These are phyloP conservation scores for Agrocybe praecox DNA, from an alignment of 768 basidiomycete genomes.

Conservation along the genomic window DNA sequence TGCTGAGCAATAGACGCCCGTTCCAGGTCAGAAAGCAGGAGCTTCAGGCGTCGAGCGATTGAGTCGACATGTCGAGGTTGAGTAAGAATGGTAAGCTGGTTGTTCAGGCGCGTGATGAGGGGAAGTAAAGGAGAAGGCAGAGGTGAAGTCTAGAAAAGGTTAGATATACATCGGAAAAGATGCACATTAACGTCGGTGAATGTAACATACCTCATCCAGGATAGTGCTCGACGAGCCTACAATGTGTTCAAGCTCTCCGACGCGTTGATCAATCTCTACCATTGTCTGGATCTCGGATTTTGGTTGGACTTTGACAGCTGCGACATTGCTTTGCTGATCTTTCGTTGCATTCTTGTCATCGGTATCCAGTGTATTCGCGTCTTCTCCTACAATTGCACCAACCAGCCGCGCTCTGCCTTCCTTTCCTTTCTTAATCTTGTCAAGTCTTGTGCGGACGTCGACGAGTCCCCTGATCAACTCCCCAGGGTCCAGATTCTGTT, in stretches of 20 bases:
- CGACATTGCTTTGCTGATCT: slow-evolving; percentile 6
- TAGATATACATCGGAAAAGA: neutral
- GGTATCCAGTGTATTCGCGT: slow-evolving; percentile 12
- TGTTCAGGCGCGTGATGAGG: slow-evolving; percentile 78
- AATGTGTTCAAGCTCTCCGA: slow-evolving; percentile 81
- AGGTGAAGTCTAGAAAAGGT: slow-evolving; percentile 56
- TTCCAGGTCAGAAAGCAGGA: slow-evolving; percentile 91
- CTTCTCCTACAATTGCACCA: slow-evolving; percentile 52
- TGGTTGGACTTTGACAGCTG: slow-evolving; percentile 19
- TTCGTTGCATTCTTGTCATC: slow-evolving; percentile 18
- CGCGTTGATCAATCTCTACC: slow-evolving; percentile 79
- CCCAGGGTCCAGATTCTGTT: slow-evolving; percentile 67
- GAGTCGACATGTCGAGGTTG: slow-evolving; percentile 97
- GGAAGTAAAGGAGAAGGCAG: slow-evolving; percentile 83
- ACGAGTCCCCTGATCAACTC: slow-evolving; percentile 78
- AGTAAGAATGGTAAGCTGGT: slow-evolving; percentile 84
- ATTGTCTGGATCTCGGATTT: slow-evolving; percentile 50
- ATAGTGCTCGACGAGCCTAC: slow-evolving; percentile 81
- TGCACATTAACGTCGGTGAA: neutral
- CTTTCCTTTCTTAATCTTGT: slow-evolving; percentile 64
- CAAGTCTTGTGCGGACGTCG: slow-evolving; percentile 69
- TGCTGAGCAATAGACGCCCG: slow-evolving; percentile 63
- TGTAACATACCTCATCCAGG: slow-evolving; percentile 73
- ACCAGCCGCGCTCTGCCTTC: slow-evolving; percentile 70
- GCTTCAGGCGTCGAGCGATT: slow-evolving; percentile 89